Evolutionary conservation across 768 basidiomycete genomes (phyloP).

Genomic region (Dictyophora rubrovolvata): DNA sequence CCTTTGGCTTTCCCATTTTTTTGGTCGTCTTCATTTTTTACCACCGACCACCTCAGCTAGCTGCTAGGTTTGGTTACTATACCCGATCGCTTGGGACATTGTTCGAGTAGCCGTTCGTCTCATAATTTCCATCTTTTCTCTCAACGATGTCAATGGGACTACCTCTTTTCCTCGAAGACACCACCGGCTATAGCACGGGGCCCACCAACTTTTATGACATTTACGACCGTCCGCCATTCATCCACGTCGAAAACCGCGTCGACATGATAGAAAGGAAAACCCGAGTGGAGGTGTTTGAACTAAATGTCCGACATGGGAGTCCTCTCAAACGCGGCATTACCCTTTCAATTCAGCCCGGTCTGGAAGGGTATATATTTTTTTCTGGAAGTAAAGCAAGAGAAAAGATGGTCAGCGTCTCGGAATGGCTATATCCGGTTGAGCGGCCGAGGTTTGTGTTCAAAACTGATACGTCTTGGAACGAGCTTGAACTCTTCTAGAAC

Average conservation of each 20-base stretch:
- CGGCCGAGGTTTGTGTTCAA: neutral
- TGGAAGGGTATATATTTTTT: neutral
- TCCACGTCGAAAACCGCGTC: constrained; percentile 19
- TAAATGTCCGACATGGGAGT: constrained; percentile 29
- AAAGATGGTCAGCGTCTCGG: neutral
- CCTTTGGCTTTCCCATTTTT: too few relatives aligned
- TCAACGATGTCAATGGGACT: constrained; percentile 27
- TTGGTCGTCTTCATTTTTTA: too few relatives aligned
- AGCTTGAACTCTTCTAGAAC: neutral
- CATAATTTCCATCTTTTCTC: neutral
- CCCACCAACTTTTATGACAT: constrained; percentile 50
- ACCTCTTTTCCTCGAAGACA: constrained; percentile 58
- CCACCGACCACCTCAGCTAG: too few relatives aligned
- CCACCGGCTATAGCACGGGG: constrained; percentile 39
- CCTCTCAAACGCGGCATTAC: constrained; percentile 13
- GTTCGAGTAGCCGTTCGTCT: neutral
- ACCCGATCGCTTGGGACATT: too few relatives aligned
- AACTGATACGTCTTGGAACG: neutral
- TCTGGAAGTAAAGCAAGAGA: neutral
- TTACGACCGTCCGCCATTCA: constrained; percentile 34
- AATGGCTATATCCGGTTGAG: neutral
- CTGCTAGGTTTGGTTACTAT: too few relatives aligned
- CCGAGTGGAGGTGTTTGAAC: constrained; percentile 35
- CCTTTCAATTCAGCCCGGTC: neutral
- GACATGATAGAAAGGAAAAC: constrained; percentile 40